Evolutionary conservation across 495 filamentous ascomycete species (phyloP).

Genomic region (Neurospora terricola): DNA sequence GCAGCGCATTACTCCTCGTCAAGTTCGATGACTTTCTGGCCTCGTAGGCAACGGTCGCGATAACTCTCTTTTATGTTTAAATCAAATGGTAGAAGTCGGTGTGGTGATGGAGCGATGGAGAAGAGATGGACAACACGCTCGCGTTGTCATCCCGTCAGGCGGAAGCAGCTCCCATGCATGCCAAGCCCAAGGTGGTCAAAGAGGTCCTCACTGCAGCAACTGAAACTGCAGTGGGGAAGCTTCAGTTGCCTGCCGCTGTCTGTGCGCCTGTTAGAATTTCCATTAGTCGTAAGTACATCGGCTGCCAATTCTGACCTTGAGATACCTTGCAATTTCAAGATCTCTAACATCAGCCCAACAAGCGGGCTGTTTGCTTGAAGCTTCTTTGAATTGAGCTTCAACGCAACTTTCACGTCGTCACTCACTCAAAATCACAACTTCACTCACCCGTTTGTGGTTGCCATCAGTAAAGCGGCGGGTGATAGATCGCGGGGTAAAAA

Average conservation of each 20-base stretch:
- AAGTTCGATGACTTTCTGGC: background rate
- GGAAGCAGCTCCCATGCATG: background rate
- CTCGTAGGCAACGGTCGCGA: background rate
- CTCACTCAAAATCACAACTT: background rate
- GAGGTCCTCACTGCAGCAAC: background rate
- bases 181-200: background rate
- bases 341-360: background rate
- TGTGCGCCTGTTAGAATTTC: background rate
- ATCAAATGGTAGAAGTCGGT: background rate
- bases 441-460: background rate
- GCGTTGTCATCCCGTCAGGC: background rate
- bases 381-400: background rate
- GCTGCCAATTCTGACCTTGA: fast-evolving
- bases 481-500: background rate
- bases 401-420: background rate
- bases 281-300: fast-evolving
- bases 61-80: background rate
- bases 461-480: background rate
- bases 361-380: background rate
- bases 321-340: background rate
- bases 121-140: background rate
- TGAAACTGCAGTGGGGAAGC: background rate
- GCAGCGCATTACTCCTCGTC: background rate
- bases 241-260: background rate
- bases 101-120: background rate